phyloP scores from a whole-genome alignment of 257 asterid genomes.

The Misopates orontium region DNA sequence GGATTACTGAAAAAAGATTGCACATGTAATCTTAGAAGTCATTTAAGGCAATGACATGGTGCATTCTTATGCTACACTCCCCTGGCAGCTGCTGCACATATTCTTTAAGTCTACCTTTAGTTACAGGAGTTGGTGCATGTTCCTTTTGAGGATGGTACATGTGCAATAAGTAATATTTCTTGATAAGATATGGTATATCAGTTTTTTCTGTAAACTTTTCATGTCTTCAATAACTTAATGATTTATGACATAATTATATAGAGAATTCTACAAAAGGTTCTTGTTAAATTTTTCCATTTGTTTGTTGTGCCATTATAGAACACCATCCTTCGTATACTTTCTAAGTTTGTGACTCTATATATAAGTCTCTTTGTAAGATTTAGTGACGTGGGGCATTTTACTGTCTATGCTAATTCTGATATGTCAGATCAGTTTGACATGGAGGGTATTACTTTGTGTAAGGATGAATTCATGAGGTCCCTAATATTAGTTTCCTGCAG shows the following conservation, averaged over 20 bases:
- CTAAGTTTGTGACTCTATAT: background rate
- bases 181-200: background rate
- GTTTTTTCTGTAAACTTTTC: background rate
- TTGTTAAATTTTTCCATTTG: background rate
- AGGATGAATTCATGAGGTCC: conserved; percentile 17
- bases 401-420: background rate
- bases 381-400: conserved; percentile 10
- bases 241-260: background rate
- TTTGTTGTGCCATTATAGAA: background rate
- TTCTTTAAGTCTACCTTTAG: background rate
- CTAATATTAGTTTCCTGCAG: conserved; percentile 43
- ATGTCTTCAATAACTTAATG: background rate
- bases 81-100: background rate
- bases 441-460: conserved; percentile 4
- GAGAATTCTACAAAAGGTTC: background rate
- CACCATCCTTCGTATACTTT: background rate
- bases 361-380: background rate
- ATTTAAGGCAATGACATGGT: background rate
- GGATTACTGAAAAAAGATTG: background rate
- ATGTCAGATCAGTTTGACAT: background rate
- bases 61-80: conserved; percentile 18
- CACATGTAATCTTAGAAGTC: background rate
- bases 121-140: background rate
- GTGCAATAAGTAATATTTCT: background rate
- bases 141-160: background rate